Evolutionary conservation across 2,329 filamentous ascomycete species (phyloP).

Genomic region (Fusarium dimerum): DNA sequence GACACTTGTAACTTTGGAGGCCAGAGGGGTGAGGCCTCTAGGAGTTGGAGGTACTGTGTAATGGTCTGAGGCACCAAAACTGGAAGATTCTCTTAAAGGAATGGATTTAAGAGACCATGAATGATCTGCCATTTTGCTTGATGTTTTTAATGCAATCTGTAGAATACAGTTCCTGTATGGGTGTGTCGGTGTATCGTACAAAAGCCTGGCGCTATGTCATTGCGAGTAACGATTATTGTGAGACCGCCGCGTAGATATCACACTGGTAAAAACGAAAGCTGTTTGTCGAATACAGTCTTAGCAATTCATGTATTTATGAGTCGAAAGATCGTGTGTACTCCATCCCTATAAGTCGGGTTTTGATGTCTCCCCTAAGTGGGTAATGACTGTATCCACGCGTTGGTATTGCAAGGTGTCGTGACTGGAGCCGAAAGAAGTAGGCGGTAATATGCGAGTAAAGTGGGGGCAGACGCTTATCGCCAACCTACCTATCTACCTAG

Average conservation of each 20-base stretch:
- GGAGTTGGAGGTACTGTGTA: conserved; percentile 76
- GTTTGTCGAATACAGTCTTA: not conserved
- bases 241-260: not conserved
- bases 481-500: no score
- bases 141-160: not conserved
- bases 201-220: not conserved
- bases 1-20: conserved; percentile 79
- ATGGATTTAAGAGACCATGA: conserved; percentile 21
- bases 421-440: conserved; percentile 22
- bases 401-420: conserved; percentile 28
- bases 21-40: conserved; percentile 64
- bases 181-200: no score
- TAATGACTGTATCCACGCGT: not conserved
- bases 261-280: not conserved
- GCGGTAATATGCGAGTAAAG: conserved; percentile 17
- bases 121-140: conserved; percentile 21
- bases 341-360: no score
- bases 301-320: not conserved
- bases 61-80: conserved; percentile 65
- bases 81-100: conserved; percentile 26
- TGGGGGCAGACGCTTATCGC: conserved; percentile 15
- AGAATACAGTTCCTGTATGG: no score
- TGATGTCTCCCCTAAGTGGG: no score
- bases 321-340: no score
- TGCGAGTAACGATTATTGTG: not conserved